Evolutionary conservation across 1,139 yeast species (phyloP).

Genomic region (Sugiyamaella japonica): DNA sequence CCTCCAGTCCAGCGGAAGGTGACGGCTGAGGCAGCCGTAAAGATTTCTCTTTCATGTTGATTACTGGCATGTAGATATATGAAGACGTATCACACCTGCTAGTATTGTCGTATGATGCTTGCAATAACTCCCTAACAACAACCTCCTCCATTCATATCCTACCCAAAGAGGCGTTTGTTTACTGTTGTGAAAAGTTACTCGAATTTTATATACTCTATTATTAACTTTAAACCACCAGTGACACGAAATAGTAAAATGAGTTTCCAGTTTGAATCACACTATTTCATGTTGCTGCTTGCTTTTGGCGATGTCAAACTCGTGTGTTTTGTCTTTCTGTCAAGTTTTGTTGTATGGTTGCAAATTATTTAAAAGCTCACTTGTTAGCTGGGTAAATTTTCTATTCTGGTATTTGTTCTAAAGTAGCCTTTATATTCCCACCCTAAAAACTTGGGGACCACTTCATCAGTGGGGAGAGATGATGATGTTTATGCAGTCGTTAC

Average conservation of each 20-base stretch:
- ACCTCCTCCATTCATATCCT: no score
- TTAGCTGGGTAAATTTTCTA: no score
- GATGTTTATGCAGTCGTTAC: not conserved
- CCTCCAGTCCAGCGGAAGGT: slow-evolving; percentile 1
- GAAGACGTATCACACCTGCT: no score
- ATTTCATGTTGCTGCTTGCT: not conserved
- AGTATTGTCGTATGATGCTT: no score
- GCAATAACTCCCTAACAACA: no score
- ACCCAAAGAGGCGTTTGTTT: no score
- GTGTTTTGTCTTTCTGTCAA: not conserved
- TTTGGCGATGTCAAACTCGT: not conserved
- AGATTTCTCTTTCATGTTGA: not conserved
- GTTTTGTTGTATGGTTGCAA: no score
- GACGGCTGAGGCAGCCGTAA: not conserved
- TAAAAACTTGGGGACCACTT: not conserved
- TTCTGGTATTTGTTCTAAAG: not conserved
- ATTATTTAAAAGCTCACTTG: no score
- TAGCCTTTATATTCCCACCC: not conserved
- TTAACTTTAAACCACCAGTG: not conserved
- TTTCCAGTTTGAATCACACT: not conserved
- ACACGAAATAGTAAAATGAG: not conserved
- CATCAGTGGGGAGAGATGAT: no score
- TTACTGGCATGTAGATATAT: no score
- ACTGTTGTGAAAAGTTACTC: no score
- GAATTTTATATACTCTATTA: no score